Evolutionary conservation across 257 asterid genomes (phyloP).

Genomic region (Thymus mandschuricus): DNA sequence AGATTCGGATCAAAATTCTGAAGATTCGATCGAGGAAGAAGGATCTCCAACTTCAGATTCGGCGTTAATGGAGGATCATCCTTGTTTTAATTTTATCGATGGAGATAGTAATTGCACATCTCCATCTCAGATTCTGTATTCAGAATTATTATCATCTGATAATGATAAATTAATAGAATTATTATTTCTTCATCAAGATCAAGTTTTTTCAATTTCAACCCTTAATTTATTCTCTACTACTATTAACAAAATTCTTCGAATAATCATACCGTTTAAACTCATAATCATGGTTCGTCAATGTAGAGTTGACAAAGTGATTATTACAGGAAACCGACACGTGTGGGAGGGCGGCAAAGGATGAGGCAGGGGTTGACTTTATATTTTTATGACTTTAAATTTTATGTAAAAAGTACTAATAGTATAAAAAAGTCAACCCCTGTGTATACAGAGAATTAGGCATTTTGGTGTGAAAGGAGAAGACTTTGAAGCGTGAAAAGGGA

Average conservation of each 20-base stretch:
- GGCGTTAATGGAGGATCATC: slow-evolving; percentile 31
- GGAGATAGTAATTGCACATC: slow-evolving; percentile 18
- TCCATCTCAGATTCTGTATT: slow-evolving; percentile 20
- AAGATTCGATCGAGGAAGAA: slow-evolving; percentile 30
- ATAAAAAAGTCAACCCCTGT: slow-evolving; percentile 17
- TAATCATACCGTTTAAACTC: too few species aligned
- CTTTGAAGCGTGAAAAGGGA: slow-evolving; percentile 23
- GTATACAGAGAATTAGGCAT: neutral
- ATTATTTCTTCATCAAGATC: slow-evolving; percentile 31
- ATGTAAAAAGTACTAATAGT: too few species aligned
- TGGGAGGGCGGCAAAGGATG: too few species aligned
- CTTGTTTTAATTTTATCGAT: slow-evolving; percentile 33
- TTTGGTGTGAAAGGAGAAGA: slow-evolving; percentile 38
- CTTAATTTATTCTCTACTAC: too few species aligned
- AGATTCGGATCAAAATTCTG: slow-evolving; percentile 6
- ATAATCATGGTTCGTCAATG: too few species aligned
- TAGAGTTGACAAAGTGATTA: too few species aligned
- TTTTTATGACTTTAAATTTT: too few species aligned
- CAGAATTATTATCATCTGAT: slow-evolving; percentile 22
- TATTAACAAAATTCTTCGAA: neutral
- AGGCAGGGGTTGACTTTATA: too few species aligned
- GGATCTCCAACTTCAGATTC: slow-evolving; percentile 30
- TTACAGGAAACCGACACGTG: too few species aligned
- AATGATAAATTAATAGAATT: slow-evolving; percentile 28
- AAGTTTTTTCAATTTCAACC: neutral